Conservation (phyloP, 495 filamentous ascomycete species). For the Pseudomonodictys pantanalensis region DNA sequence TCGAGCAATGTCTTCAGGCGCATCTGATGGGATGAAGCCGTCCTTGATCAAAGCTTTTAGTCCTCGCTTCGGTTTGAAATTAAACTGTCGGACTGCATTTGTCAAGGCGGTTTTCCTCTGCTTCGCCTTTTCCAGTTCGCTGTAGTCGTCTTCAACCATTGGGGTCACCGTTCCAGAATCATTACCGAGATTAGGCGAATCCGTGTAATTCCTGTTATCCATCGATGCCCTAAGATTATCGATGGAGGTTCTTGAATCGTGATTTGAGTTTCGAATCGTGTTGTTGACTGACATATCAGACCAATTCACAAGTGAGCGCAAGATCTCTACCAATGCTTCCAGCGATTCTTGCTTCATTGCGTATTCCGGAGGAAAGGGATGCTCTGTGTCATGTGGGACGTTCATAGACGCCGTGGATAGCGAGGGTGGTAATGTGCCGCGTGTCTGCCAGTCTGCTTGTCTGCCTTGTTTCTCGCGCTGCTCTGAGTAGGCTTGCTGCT, state of each 20-base stretch:
- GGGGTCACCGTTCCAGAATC: conserved; percentile 67
- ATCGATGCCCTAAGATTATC: conserved; percentile 81
- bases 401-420: conserved; percentile 75
- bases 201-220: conserved; percentile 51
- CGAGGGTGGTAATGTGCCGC: conserved; percentile 78
- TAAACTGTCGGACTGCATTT: conserved; percentile 88
- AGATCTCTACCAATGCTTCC: conserved; percentile 79
- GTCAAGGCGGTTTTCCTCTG: conserved; percentile 86
- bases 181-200: conserved; percentile 18
- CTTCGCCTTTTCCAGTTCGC: conserved; percentile 87
- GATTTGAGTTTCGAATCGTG: conserved; percentile 46
- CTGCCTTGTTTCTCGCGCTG: conserved; percentile 56
- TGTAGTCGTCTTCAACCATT: conserved; percentile 80
- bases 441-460: conserved; percentile 72
- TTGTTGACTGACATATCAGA: conserved; percentile 73
- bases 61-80: conserved; percentile 95
- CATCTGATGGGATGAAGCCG: conserved; percentile 76
- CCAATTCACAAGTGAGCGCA: conserved; percentile 91
- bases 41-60: conserved; percentile 78
- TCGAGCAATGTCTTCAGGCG: conserved; percentile 75
- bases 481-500: conserved; percentile 84
- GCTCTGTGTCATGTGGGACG: conserved; percentile 56
- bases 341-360: conserved; percentile 82
- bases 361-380: conserved; percentile 78
- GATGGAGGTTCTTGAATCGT: conserved; percentile 60